Evolutionary conservation across 1,284 basidiomycete genomes (phyloP).

Genomic region (Gomphus bonarii): DNA sequence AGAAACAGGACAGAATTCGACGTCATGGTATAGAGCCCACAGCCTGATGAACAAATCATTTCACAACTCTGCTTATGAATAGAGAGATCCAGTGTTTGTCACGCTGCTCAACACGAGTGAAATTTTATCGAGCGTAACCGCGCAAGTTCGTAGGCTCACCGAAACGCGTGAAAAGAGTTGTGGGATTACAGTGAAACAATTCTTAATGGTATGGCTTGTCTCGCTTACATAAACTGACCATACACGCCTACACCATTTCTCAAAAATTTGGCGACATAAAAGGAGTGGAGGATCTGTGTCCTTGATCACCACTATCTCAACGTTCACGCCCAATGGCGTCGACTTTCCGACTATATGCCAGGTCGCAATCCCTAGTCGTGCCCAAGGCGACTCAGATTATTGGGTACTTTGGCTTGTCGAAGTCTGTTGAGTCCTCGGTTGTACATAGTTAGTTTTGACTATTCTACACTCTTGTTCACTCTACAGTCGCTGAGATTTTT

Average conservation of each 20-base stretch:
- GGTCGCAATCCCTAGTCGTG: background rate
- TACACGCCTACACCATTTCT: background rate
- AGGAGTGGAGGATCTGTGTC: background rate
- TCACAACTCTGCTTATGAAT: too few species aligned
- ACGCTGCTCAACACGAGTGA: too few species aligned
- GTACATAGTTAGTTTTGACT: background rate
- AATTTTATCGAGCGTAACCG: too few species aligned
- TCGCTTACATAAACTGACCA: background rate
- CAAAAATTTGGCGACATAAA: background rate
- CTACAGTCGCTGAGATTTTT: background rate
- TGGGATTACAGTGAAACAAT: too few species aligned
- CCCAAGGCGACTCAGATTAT: background rate
- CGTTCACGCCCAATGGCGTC: slow-evolving; percentile 3
- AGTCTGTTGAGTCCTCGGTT: background rate
- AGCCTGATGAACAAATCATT: too few species aligned
- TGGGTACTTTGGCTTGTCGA: background rate
- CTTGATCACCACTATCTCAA: background rate
- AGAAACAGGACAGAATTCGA: too few species aligned
- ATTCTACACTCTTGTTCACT: background rate
- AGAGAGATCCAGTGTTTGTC: too few species aligned
- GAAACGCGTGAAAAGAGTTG: too few species aligned
- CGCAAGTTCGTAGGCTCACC: too few species aligned
- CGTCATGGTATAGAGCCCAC: too few species aligned
- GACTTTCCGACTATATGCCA: background rate
- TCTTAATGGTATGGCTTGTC: too few species aligned